Base-by-base conservation (phyloP, 495 filamentous ascomycete genomes). In the Talaromyces trachyspermus region DNA sequence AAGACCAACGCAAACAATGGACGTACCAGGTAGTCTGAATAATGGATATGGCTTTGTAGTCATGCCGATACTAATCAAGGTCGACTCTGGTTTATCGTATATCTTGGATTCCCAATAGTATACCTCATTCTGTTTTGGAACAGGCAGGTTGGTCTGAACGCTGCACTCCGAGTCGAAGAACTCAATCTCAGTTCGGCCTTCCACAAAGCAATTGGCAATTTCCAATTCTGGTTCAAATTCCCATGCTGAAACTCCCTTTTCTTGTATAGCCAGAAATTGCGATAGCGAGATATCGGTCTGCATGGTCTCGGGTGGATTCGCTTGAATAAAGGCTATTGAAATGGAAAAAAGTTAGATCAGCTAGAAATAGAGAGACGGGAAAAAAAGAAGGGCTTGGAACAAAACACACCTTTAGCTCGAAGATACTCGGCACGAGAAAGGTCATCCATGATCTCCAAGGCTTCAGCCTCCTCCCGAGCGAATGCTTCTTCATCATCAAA, bases 51-150 rank as follows among this genome's bases (percentile, higher is more conserved):
- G 92, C 58, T 97, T 97, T 14, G 94, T 97, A 9, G 88, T 83
- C 71, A 98, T 83, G 35, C 92, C 92, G 49, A 98, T 85, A 55
- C 83, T 89, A 33, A 98, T 74, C 49, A 86, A 66, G 0, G 90
- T 89, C 12, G 71, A 76, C 27, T 96, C 92, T 3, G 92, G 91
- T 65, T 97, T 96, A 45, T 97, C 94, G 65, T 92, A 97, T 32
- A 98, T 83, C 67, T 98, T 98, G 11, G 92, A 88, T 60, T 98
- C 92, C 92, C 92, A 98, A 63, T 98, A 98, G 59, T 97, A 97
- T 11, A 96, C 90, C 60, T 98, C 92, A 56, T 98, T 97, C 60
- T 98, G 92, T 62, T 98, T 98, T 18, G 92, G 92, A 27, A 98
- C 84, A 0, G 92, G 92, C 30, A 98, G 68, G 54, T 98, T 98